These are phyloP conservation scores for Luzula sylvatica DNA, from an alignment of 176 grass and related monocot species.

Conservation along the genomic window DNA sequence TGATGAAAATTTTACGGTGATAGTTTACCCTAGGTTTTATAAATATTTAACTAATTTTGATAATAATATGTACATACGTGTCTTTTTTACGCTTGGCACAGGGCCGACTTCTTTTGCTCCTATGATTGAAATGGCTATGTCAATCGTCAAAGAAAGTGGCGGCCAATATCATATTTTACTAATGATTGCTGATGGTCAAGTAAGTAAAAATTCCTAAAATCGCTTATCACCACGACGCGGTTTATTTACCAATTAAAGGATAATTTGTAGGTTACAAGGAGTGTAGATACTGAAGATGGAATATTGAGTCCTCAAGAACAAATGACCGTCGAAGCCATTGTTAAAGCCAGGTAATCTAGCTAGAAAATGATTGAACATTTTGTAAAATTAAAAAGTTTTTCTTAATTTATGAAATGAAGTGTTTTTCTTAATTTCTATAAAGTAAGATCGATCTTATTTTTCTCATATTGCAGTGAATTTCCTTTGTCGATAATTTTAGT, in stretches of 20 bases:
- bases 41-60: background rate
- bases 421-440: no score
- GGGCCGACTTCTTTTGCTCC: conserved; percentile 90
- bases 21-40: no score
- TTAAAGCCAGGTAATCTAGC: conserved; percentile 68
- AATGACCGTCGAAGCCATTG: conserved; percentile 88
- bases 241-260: background rate
- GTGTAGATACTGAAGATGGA: conserved; percentile 69
- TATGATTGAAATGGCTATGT: conserved; percentile 90
- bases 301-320: conserved; percentile 74
- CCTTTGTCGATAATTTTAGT: conserved; percentile 20
- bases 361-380: background rate
- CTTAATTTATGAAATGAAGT: background rate
- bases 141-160: conserved; percentile 73
- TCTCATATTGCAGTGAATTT: conserved; percentile 7
- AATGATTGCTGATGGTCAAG: conserved; percentile 88
- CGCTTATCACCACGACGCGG: background rate
- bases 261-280: conserved; percentile 70
- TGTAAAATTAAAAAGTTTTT: background rate
- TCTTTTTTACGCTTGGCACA: conserved; percentile 21
- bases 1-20: no score
- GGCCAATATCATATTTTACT: conserved; percentile 94
- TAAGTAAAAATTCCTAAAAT: conserved; percentile 9
- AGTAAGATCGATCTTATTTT: no score
- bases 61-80: background rate